phyloP scores from a whole-genome alignment of 371 early-diverging fungal genomes.

The Batkoa obscura region DNA sequence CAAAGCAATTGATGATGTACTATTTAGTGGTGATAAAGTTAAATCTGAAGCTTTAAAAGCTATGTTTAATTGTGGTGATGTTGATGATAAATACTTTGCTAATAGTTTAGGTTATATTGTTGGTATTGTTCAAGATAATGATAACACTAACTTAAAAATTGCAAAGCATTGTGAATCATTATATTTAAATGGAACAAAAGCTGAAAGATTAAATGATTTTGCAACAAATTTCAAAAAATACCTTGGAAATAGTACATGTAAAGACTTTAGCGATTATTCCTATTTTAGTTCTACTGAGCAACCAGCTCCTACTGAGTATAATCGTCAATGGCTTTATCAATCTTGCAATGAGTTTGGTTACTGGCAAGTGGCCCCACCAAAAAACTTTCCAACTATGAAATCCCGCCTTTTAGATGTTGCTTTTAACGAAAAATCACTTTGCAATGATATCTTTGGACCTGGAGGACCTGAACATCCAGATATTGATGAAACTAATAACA shows the following conservation, averaged over 20 bases:
- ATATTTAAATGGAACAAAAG: constrained; percentile 13
- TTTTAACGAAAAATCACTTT: background rate
- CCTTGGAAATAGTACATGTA: background rate
- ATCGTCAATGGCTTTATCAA: constrained; percentile 39
- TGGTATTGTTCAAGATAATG: constrained; percentile 10
- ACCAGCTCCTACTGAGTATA: constrained; percentile 7
- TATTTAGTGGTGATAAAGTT: background rate
- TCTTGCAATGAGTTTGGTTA: constrained; percentile 48
- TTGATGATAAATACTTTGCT: constrained; percentile 1
- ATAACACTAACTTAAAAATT: constrained; percentile 11
- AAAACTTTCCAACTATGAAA: background rate
- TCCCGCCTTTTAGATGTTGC: background rate
- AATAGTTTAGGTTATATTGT: background rate
- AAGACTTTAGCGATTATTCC: background rate
- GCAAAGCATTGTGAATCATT: constrained; percentile 10
- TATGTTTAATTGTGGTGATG: background rate
- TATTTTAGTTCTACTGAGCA: background rate
- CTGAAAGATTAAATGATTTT: constrained; percentile 8
- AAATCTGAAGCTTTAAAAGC: background rate
- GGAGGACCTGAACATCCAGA: background rate
- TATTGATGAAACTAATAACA: background rate
- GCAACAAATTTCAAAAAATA: constrained; percentile 8
- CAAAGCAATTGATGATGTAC: background rate
- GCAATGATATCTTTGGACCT: constrained; percentile 8
- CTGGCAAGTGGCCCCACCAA: constrained; percentile 29